Percentiles rank a stretch among this genome's conserved stretches.
Conservation (phyloP, 1,284 basidiomycete species). For the Lentinula novae-zelandiae region DNA sequence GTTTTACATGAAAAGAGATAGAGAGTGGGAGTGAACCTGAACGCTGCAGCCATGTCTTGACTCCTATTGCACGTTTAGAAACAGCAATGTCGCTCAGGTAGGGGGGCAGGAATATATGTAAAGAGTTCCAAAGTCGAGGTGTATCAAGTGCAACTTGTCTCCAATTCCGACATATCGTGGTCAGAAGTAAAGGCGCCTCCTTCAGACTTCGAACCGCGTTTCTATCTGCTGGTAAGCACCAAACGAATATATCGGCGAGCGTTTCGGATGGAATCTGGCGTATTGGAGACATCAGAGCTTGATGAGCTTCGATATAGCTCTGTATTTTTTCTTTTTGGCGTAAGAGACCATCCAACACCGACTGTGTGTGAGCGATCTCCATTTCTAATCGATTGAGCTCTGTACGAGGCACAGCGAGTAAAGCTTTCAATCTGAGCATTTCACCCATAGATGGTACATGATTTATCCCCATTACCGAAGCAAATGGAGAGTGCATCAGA, state of each 20-base stretch:
- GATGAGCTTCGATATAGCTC: neutral
- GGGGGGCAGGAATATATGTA: constrained; percentile 9
- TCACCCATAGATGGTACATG: neutral
- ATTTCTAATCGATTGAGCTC: neutral
- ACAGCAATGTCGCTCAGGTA: neutral
- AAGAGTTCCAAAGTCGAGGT: constrained; percentile 25
- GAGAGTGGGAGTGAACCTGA: constrained; percentile 3
- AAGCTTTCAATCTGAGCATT: neutral
- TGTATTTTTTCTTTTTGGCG: neutral
- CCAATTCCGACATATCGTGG: constrained; percentile 27
- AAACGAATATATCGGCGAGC: constrained; percentile 33
- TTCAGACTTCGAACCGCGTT: constrained; percentile 23
- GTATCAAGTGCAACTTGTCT: constrained; percentile 25
- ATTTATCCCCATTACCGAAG: neutral
- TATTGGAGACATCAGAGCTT: neutral
- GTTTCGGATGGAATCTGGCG: constrained; percentile 30
- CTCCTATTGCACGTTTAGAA: neutral
- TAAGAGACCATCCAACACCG: neutral
- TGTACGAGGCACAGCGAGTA: neutral
- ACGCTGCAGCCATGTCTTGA: constrained; percentile 1
- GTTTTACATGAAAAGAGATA: neutral
- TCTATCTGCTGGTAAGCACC: constrained; percentile 26
- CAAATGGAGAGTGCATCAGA: neutral
- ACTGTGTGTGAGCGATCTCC: neutral
- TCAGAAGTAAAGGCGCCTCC: constrained; percentile 24